Conservation (phyloP, 2,329 filamentous ascomycete species). For the Dothiorella sarmentorum region DNA sequence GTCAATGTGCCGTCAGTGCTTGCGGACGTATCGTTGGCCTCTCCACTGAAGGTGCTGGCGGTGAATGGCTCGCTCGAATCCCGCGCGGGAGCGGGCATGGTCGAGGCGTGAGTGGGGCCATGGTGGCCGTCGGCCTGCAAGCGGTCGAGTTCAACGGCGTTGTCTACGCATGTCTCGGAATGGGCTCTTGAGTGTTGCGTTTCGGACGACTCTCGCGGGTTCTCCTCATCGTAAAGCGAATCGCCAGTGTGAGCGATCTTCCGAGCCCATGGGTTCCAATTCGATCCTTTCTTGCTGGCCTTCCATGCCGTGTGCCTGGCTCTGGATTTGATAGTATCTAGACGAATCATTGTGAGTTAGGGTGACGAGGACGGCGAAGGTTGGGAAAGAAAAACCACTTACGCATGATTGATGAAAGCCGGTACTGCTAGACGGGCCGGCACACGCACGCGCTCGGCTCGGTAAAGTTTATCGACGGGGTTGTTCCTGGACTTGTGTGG, state of each 20-base stretch:
- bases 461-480: constrained; percentile 1
- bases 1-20: neutral
- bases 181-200: constrained; percentile 5
- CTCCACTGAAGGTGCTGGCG: neutral
- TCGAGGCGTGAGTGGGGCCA: neutral
- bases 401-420: constrained; percentile 10
- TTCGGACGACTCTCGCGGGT: constrained; percentile 18
- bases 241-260: constrained; percentile 13
- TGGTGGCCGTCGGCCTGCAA: neutral
- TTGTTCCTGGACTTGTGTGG: neutral
- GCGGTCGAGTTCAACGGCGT: neutral
- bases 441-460: constrained; percentile 3
- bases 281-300: constrained; percentile 30
- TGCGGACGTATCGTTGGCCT: neutral
- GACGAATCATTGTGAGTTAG: constrained; percentile 16
- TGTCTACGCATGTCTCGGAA: constrained; percentile 1
- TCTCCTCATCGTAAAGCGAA: constrained; percentile 29
- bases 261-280: constrained; percentile 21
- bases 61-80: neutral
- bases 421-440: constrained; percentile 3
- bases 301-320: constrained; percentile 36
- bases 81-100: constrained; percentile 6
- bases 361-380: neutral
- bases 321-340: constrained; percentile 36
- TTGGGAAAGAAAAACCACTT: neutral